phyloP scores from a whole-genome alignment of 192 early-diverging fungal genomes.

The Coemansia sp. region DNA sequence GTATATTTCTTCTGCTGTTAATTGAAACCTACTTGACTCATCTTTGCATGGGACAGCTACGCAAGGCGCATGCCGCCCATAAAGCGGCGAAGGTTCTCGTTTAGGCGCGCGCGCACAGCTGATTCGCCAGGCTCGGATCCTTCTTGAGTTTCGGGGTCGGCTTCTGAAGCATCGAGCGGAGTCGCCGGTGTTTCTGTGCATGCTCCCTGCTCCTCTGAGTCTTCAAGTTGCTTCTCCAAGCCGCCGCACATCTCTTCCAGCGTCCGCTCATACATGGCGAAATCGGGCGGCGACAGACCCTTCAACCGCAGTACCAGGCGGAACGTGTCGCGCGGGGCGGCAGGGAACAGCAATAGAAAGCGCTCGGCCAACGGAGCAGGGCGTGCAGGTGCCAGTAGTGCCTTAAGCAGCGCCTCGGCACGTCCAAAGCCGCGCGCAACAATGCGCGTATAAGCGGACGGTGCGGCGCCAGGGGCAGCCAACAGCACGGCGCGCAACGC shows the following conservation, averaged over 20 bases:
- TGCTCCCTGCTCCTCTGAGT: neutral
- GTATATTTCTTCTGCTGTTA: constrained; percentile 1
- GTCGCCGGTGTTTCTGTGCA: neutral
- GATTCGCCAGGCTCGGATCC: constrained; percentile 46
- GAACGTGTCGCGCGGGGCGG: constrained; percentile 66
- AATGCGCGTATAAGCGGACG: constrained; percentile 75
- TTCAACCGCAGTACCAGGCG: constrained; percentile 85
- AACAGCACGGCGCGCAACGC: constrained; percentile 81
- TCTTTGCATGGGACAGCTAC: neutral
- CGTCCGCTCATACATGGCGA: constrained; percentile 40
- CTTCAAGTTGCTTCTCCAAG: too few species aligned
- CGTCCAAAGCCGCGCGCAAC: constrained; percentile 77
- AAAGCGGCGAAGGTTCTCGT: constrained; percentile 55
- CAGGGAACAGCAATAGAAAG: constrained; percentile 82
- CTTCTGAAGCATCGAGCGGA: constrained; percentile 3
- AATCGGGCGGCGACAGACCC: constrained; percentile 64
- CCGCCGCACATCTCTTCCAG: constrained; percentile 12
- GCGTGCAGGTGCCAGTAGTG: constrained; percentile 79
- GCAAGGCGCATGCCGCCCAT: constrained; percentile 51
- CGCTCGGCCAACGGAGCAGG: constrained; percentile 82
- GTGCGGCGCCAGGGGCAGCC: constrained; percentile 60
- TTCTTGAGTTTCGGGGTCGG: constrained; percentile 22
- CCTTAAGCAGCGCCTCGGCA: constrained; percentile 87
- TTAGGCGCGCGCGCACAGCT: constrained; percentile 41
- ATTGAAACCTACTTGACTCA: constrained; percentile 1